Conservation (phyloP, 2,329 filamentous ascomycete species). For the Alternaria triticina region DNA sequence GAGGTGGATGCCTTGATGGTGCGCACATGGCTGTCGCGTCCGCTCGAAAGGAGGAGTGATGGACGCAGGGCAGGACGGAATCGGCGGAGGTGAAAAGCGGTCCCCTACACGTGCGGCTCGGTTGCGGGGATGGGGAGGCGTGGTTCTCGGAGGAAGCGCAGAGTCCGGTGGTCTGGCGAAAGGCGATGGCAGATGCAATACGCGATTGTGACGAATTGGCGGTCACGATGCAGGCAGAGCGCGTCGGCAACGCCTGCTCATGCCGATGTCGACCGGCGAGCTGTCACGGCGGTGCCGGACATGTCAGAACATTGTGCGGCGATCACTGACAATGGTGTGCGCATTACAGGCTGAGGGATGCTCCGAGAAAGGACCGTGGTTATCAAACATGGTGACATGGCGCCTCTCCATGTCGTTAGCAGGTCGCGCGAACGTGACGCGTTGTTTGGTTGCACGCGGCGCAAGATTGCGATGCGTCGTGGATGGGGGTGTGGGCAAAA, state of each 20-base stretch:
- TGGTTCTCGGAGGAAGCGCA: not conserved
- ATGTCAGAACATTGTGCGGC: slow-evolving; percentile 3
- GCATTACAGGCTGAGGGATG: not conserved
- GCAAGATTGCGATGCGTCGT: slow-evolving; percentile 1
- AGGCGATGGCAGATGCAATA: not conserved
- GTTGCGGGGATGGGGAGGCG: not conserved
- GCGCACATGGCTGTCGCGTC: not conserved
- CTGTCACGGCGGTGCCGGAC: not conserved
- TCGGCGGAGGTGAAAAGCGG: not conserved
- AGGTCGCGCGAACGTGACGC: slow-evolving; percentile 13
- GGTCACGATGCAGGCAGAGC: not conserved
- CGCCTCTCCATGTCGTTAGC: slow-evolving; percentile 1
- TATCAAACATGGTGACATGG: not conserved
- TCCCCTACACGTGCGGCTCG: slow-evolving; percentile 1
- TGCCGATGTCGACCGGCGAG: slow-evolving; percentile 22
- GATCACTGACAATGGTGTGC: not conserved
- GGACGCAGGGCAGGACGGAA: not conserved
- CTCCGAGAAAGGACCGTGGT: slow-evolving; percentile 15
- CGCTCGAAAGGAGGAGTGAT: not conserved
- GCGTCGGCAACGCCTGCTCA: slow-evolving; percentile 3
- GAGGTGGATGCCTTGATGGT: not conserved
- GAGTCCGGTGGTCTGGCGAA: slow-evolving; percentile 1
- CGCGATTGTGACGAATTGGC: not conserved
- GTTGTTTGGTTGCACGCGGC: not conserved
- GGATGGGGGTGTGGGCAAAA: not conserved